Evolutionary conservation across 2,329 filamentous ascomycete genomes (phyloP).

Genomic region (Aspergillus fumigatus): DNA sequence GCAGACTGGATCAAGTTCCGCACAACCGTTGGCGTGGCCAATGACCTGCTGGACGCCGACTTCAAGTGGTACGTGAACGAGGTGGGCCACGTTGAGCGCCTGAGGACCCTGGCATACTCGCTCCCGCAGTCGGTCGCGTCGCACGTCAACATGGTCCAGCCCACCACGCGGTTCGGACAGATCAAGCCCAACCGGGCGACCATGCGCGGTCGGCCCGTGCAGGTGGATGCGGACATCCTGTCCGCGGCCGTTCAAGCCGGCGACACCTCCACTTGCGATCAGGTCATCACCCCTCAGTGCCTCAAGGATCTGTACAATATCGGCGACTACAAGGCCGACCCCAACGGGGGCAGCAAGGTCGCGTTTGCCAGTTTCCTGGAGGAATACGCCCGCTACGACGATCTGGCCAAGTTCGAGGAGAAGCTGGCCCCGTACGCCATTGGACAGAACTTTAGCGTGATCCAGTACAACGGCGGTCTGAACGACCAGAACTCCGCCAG

Average conservation of each 20-base stretch:
- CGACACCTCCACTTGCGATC: constrained; percentile 37
- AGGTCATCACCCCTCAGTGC: constrained; percentile 43
- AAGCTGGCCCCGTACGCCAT: constrained; percentile 37
- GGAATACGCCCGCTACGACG: constrained; percentile 46
- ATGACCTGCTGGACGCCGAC: constrained; percentile 34
- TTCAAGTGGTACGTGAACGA: constrained; percentile 37
- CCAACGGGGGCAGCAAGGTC: constrained; percentile 35
- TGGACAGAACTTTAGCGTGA: constrained; percentile 43
- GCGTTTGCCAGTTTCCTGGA: constrained; percentile 47
- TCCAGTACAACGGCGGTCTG: constrained; percentile 40
- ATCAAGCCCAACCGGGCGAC: constrained; percentile 26
- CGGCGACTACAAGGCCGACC: constrained; percentile 36
- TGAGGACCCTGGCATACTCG: constrained; percentile 39
- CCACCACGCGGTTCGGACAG: constrained; percentile 41
- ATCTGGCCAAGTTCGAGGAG: constrained; percentile 39
- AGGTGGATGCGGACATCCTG: constrained; percentile 16
- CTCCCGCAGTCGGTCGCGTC: constrained; percentile 31
- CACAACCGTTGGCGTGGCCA: constrained; percentile 33
- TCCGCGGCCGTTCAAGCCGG: constrained; percentile 11
- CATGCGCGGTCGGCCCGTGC: constrained; percentile 17
- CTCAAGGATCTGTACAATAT: constrained; percentile 46
- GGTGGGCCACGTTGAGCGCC: constrained; percentile 23
- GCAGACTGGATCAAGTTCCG: constrained; percentile 38
- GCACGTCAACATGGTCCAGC: constrained; percentile 39
- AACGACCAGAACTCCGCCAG: constrained; percentile 32